Conservation (phyloP, 768 basidiomycete species). For the Amanita rubescens region DNA sequence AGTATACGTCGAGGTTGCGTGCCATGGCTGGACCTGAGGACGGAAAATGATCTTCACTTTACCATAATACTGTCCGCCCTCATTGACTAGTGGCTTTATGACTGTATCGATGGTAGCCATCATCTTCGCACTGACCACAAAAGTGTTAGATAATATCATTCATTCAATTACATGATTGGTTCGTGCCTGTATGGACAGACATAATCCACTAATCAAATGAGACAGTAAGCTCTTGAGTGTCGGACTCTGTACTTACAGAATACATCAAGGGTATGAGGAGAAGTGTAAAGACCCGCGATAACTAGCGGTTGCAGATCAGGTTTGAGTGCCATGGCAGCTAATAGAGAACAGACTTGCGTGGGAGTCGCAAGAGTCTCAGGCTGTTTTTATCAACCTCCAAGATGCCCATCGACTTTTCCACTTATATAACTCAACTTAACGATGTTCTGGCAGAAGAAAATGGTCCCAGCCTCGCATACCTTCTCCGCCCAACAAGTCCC, state of each 20-base stretch:
- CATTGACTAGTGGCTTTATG: slow-evolving; percentile 50
- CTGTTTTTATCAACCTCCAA: background rate
- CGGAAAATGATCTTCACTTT: slow-evolving; percentile 71
- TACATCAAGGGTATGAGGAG: slow-evolving; percentile 75
- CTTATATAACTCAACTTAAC: slow-evolving; percentile 51
- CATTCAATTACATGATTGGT: background rate
- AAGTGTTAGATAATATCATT: background rate
- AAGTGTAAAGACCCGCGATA: slow-evolving; percentile 47
- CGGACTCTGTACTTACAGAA: slow-evolving; percentile 44
- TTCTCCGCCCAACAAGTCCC: slow-evolving; percentile 69
- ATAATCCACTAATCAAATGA: slow-evolving; percentile 57
- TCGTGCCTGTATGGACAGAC: slow-evolving; percentile 78
- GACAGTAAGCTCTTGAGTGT: background rate
- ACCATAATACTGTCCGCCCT: slow-evolving; percentile 57
- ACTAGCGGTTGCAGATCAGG: slow-evolving; percentile 62
- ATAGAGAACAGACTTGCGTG: background rate
- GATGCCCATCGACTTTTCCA: slow-evolving; percentile 51
- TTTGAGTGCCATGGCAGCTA: slow-evolving; percentile 61
- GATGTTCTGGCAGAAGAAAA: slow-evolving; percentile 56
- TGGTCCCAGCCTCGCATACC: slow-evolving; percentile 62
- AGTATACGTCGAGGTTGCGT: slow-evolving; percentile 61
- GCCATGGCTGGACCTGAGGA: slow-evolving; percentile 76
- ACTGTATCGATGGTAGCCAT: slow-evolving; percentile 50
- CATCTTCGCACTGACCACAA: slow-evolving; percentile 46
- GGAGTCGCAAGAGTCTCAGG: too few relatives aligned